Conservation (phyloP, 106 monocot species). For the Agapanthus africanus region DNA sequence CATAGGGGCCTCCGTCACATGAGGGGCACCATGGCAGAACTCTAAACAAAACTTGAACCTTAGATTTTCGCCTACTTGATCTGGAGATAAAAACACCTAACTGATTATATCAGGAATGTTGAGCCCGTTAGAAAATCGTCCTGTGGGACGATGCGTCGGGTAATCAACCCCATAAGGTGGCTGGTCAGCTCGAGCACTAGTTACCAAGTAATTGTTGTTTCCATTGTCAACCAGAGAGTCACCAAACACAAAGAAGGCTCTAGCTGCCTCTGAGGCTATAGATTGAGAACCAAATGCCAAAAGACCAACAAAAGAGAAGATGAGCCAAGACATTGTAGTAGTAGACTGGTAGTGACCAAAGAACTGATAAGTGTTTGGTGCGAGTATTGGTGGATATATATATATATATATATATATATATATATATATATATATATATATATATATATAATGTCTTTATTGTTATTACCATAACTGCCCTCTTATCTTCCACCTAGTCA, state of each 20-base stretch:
- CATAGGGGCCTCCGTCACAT: too few relatives aligned
- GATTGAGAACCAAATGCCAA: slow-evolving; percentile 6
- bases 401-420: too few relatives aligned
- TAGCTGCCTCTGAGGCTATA: slow-evolving; percentile 22
- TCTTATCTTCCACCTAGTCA: background rate
- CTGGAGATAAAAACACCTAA: slow-evolving; percentile 1
- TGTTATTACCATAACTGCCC: background rate
- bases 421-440: slow-evolving; percentile 10
- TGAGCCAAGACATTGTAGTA: slow-evolving; percentile 8
- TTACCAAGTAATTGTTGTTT: slow-evolving; percentile 81
- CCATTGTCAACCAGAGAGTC: slow-evolving; percentile 92
- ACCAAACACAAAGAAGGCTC: slow-evolving; percentile 85
- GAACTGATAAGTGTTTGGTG: background rate
- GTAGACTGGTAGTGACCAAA: background rate
- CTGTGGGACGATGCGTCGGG: slow-evolving; percentile 56
- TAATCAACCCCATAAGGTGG: slow-evolving; percentile 80
- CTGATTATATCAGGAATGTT: slow-evolving; percentile 94
- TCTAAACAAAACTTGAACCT: too few relatives aligned
- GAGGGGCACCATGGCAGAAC: too few relatives aligned
- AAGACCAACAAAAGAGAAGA: slow-evolving; percentile 1
- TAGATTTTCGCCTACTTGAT: background rate
- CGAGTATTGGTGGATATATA: background rate
- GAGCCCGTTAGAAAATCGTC: slow-evolving; percentile 87
- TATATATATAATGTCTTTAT: background rate
- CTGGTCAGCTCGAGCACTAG: slow-evolving; percentile 72